Evolutionary conservation across 2,329 filamentous ascomycete species (phyloP).

Genomic region (Arthrobotrys conoides): DNA sequence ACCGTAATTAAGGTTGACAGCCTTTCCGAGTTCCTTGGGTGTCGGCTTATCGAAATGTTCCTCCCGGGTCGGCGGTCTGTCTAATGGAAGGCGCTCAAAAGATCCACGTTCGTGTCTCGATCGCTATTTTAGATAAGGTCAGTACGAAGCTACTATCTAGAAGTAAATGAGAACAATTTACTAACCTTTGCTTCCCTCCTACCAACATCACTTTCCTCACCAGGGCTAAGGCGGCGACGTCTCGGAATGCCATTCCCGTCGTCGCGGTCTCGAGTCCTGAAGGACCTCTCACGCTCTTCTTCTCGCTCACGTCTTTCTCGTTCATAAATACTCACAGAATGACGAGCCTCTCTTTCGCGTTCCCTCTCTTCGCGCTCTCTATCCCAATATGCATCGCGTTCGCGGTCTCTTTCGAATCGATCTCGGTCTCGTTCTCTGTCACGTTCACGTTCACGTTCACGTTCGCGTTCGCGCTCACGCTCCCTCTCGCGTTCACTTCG

Average conservation of each 20-base stretch:
- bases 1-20: slow-evolving; percentile 60
- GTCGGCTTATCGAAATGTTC: slow-evolving; percentile 60
- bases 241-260: slow-evolving; percentile 80
- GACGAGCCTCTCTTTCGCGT: slow-evolving; percentile 68
- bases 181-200: slow-evolving; percentile 77
- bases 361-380: slow-evolving; percentile 65
- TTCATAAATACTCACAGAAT: slow-evolving; percentile 79
- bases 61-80: slow-evolving; percentile 55
- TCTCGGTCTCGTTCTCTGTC: slow-evolving; percentile 73
- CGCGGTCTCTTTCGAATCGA: slow-evolving; percentile 70
- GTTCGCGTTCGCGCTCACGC: slow-evolving; percentile 68
- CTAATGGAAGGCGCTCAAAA: slow-evolving; percentile 56
- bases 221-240: slow-evolving; percentile 78
- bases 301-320: slow-evolving; percentile 89
- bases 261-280: slow-evolving; percentile 83
- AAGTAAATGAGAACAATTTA: background rate
- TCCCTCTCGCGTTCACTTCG: slow-evolving; percentile 68
- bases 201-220: slow-evolving; percentile 83
- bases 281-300: slow-evolving; percentile 88
- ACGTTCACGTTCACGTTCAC: slow-evolving; percentile 72
- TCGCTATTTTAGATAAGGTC: slow-evolving; percentile 33
- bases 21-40: slow-evolving; percentile 60
- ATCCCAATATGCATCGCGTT: slow-evolving; percentile 64
- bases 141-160: background rate
- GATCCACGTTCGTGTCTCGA: slow-evolving; percentile 60